Evolutionary conservation across 208 protist species (phyloP).

Genomic region (Blechomonas ayalai): DNA sequence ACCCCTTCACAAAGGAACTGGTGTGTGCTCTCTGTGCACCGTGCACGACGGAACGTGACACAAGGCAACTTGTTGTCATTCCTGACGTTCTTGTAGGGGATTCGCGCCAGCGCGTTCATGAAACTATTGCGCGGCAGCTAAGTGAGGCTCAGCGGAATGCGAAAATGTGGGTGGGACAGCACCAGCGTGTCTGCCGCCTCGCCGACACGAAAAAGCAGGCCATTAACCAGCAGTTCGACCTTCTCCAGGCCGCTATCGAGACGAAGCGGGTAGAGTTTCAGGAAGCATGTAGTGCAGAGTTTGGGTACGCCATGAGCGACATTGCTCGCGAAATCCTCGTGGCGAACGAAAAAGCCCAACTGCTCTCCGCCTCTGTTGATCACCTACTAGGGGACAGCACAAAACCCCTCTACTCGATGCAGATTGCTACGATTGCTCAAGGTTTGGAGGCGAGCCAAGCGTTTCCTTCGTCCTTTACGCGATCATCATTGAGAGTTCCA

Average conservation of each 20-base stretch:
- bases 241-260: conserved; percentile 61
- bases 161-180: conserved; percentile 60
- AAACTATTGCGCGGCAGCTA: conserved; percentile 45
- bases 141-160: conserved; percentile 42
- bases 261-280: conserved; percentile 63
- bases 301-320: conserved; percentile 48
- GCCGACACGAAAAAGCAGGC: conserved; percentile 54
- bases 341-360: conserved; percentile 65
- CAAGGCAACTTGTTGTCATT: conserved; percentile 44
- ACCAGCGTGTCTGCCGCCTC: conserved; percentile 62
- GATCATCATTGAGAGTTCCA: conserved; percentile 34
- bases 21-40: conserved; percentile 67
- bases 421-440: conserved; percentile 81
- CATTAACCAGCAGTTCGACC: conserved; percentile 69
- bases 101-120: conserved; percentile 50
- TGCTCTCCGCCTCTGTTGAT: conserved; percentile 55
- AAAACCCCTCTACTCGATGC: conserved; percentile 72
- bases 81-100: conserved; percentile 71
- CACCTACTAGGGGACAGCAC: conserved; percentile 48
- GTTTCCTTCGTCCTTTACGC: conserved; percentile 41
- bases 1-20: conserved; percentile 66
- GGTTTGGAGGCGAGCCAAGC: conserved; percentile 31
- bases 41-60: conserved; percentile 12
- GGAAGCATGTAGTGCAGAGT: conserved; percentile 68
- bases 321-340: conserved; percentile 70